These are phyloP conservation scores for Tulasnella sp. DNA, from an alignment of 768 basidiomycete genomes.

Conservation along the genomic window DNA sequence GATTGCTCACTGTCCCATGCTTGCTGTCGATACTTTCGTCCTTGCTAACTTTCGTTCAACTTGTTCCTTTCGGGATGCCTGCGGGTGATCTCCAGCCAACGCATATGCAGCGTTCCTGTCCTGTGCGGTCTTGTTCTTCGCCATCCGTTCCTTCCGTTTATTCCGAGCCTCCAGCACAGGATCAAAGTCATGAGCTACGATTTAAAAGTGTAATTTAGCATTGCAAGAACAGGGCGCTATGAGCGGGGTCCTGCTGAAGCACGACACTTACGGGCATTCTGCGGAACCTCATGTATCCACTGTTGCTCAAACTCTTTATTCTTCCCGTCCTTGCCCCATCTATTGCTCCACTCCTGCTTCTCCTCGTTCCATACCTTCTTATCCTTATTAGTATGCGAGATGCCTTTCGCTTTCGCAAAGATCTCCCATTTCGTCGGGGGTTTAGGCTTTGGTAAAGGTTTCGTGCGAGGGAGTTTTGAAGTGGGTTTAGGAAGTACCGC, in stretches of 20 bases:
- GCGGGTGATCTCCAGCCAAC: constrained; percentile 18
- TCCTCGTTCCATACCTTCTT: constrained; percentile 91
- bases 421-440: constrained; percentile 93
- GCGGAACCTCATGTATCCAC: constrained; percentile 87
- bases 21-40: constrained; percentile 77
- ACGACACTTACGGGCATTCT: constrained; percentile 58
- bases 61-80: constrained; percentile 44
- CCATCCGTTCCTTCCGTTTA: constrained; percentile 68
- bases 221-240: constrained; percentile 1
- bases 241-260: neutral
- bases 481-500: constrained; percentile 69
- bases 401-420: constrained; percentile 91
- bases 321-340: constrained; percentile 79
- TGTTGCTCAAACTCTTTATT: constrained; percentile 78
- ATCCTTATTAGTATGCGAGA: constrained; percentile 65
- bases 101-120: constrained; percentile 55
- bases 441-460: constrained; percentile 88
- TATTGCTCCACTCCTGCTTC: constrained; percentile 78
- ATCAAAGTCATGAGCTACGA: constrained; percentile 63
- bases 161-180: constrained; percentile 63
- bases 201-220: neutral
- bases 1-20: constrained; percentile 54
- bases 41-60: constrained; percentile 65
- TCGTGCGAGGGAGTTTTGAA: constrained; percentile 74
- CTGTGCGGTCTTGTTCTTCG: constrained; percentile 76